Base-by-base conservation (phyloP, 306 rosid genomes). In the Begonia fuchsioides region DNA sequence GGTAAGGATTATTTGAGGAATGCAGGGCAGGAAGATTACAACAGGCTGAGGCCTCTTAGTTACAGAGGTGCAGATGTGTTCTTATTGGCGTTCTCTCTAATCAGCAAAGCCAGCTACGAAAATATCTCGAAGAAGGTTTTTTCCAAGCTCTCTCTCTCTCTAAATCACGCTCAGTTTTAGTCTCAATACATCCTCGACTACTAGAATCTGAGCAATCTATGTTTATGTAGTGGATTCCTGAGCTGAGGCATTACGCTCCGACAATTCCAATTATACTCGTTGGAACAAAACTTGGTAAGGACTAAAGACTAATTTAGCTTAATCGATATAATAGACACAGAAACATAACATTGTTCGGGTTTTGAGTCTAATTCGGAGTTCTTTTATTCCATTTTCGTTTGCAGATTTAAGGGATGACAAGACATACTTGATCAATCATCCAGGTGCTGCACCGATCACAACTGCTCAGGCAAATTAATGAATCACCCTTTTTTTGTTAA, bases 1-100 rank as follows among this genome's bases (percentile, higher is more conserved):
- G 35, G 35, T 10, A 6, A 41, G 12, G 3, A 41, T 41, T 41
- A 7, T 56, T 46, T 56, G 52, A 15, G 35, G 15, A 56, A 56
- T 58, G 17, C 74, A 87, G 96, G 96, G 26, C 96, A 87, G 51
- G 94, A 87, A 63, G 94, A 83, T 63, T 87, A 87, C 56, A 87
- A 87, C 54, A 76, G 94, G 81, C 83, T 87, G 49, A 78, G 96
- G 83, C 96, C 96, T 47, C 66, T 87, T 69, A 87, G 94, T 61
- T 87, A 83, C 48, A 87, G 96, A 68, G 96, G 94, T 53, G 88
- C 94, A 44, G 94, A 87, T 73, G 94, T 87, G 74, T 87, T 87
- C 66, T 71, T 87, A 71, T 54, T 87, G 49, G 96, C 94, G 15
- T 87, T 87, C 65, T 87, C 96, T 56, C 87, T 87, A 46, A 79